Base-by-base conservation (phyloP, 2,329 filamentous ascomycete genomes). In the Ustulina deusta region DNA sequence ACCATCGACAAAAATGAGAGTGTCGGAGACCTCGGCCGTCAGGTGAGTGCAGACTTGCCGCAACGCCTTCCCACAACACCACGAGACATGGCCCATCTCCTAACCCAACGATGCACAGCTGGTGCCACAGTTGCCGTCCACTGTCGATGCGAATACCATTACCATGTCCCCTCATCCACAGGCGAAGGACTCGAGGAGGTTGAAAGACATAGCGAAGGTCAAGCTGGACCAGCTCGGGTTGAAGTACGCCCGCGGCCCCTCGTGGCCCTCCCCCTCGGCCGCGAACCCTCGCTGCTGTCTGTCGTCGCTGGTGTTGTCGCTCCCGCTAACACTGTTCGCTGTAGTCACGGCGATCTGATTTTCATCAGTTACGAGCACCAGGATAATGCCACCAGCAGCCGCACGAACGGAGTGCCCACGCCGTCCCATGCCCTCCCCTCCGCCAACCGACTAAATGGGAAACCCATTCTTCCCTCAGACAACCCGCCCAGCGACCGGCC, bases 281-380 rank as follows among this genome's bases (percentile, higher is more conserved):
- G 42, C 49, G 7, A 4, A 0, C 44, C 25, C 15, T 22, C 25
- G 15, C 27, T 38, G 25, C n/a, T n/a, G 27, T 27, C 29, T 25
- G 32, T 17, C 22, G 6, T 34, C 40, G 32, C 15, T 29, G 29
- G 25, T 58, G 29, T 27, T 51, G 22, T 25, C 48, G n/a, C n/a
- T 55, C 17, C 49, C 71, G 59, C 74, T 78, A 65, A 79, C 70
- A 63, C 54, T 32, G 5, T 4, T 40, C 22, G 64, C 44, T 46
- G 15, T 67, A 96, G 92, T 70, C 93, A 99, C 78, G 96, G 96
- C 70, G 94, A 97, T 77, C 89, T 97, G 77, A 89, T 99, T 71
- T 99, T 94, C 80, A 84, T 98, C 72, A 90, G 88, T 72, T 99
- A 97, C 81, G 83, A 90, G 73, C 87, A 92, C 74, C 83, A 86